Evolutionary conservation across 495 filamentous ascomycete species (phyloP).

Genomic region (Aspergillus sclerotioniger): DNA sequence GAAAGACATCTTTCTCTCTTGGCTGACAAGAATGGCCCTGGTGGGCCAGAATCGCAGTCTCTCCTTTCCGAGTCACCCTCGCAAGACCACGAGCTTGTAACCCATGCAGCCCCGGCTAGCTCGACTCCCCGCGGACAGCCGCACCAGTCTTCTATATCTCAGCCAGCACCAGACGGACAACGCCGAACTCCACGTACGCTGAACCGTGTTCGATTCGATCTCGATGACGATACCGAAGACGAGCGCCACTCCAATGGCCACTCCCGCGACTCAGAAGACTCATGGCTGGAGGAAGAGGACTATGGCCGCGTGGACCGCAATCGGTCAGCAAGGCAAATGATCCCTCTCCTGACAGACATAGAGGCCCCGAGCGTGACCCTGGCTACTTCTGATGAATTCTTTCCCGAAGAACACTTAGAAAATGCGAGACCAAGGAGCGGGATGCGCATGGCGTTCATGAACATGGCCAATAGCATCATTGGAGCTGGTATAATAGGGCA

Average conservation of each 20-base stretch:
- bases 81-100: constrained; percentile 30
- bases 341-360: constrained; percentile 80
- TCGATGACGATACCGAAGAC: constrained; percentile 45
- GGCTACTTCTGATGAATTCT: constrained; percentile 60
- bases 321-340: constrained; percentile 45
- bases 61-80: constrained; percentile 26
- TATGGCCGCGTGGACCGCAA: constrained; percentile 36
- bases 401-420: constrained; percentile 59
- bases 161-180: constrained; percentile 38
- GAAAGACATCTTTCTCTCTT: constrained; percentile 31
- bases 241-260: constrained; percentile 38
- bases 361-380: constrained; percentile 85
- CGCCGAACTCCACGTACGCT: constrained; percentile 71
- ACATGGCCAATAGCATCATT: constrained; percentile 99
- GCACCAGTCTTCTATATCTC: constrained; percentile 47
- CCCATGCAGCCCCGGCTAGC: constrained; percentile 20
- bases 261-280: constrained; percentile 42
- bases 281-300: constrained; percentile 59
- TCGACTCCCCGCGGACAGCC: constrained; percentile 21
- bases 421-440: constrained; percentile 63
- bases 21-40: constrained; percentile 29
- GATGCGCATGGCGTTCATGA: constrained; percentile 81
- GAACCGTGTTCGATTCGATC: constrained; percentile 85
- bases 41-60: constrained; percentile 29
- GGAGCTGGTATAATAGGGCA: constrained; percentile 97